A percentile compares a stretch with the other conserved stretches of the same genome.
phyloP scores from a whole-genome alignment of 768 basidiomycete genomes.

The Gloeopeniophorella convolvens region DNA sequence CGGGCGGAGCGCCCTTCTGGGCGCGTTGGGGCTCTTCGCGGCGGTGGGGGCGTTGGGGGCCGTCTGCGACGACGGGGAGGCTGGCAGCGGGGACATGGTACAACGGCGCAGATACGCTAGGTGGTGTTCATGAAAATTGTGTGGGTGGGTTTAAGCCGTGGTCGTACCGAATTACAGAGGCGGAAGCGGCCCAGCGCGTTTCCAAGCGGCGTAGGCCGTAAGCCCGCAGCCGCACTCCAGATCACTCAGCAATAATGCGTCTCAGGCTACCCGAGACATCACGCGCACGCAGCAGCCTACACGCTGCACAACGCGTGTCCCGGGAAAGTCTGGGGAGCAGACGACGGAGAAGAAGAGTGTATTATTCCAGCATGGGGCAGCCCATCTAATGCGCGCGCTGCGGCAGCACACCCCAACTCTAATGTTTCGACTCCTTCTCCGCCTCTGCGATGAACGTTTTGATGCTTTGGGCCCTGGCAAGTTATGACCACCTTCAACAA shows the following conservation, averaged over 20 bases:
- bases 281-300: too few relatives aligned
- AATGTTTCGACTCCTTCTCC: slow-evolving; percentile 59
- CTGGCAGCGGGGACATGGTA: background rate
- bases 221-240: too few relatives aligned
- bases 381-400: slow-evolving; percentile 2
- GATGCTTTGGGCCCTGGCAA: slow-evolving; percentile 59
- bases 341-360: background rate
- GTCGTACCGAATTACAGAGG: too few relatives aligned
- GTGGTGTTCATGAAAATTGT: too few relatives aligned
- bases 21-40: background rate
- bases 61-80: background rate
- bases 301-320: too few relatives aligned
- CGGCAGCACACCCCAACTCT: slow-evolving; percentile 32
- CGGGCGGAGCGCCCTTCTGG: background rate
- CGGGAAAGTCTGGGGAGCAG: too few relatives aligned
- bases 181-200: too few relatives aligned
- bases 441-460: slow-evolving; percentile 75
- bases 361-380: background rate
- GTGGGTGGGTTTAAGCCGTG: too few relatives aligned
- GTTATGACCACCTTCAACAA: slow-evolving; percentile 31
- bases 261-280: too few relatives aligned
- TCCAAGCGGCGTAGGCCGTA: too few relatives aligned
- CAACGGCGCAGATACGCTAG: background rate
- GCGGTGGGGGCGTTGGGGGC: background rate
- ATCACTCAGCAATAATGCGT: too few relatives aligned